phyloP scores from a whole-genome alignment of 164 flowering plant genomes.

The Stephania yunnanensis region DNA sequence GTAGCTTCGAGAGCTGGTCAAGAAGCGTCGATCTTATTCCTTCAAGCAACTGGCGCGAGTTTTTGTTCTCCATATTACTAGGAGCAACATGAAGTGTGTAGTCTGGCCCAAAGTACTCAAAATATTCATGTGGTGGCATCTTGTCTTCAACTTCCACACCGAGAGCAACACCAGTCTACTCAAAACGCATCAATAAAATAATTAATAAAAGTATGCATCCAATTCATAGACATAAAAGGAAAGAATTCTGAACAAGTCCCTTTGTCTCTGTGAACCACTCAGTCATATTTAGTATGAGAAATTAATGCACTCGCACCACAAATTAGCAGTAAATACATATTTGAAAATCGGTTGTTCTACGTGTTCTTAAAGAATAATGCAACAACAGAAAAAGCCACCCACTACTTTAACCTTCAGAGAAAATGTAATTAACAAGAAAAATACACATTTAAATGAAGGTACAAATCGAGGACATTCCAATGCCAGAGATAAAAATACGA shows the following conservation, averaged over 20 bases:
- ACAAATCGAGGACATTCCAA: too few species aligned
- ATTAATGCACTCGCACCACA: background rate
- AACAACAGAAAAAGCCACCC: too few species aligned
- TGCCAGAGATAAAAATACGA: too few species aligned
- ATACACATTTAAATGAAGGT: too few species aligned
- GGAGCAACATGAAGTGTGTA: constrained; percentile 84
- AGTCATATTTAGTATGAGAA: background rate
- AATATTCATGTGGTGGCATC: constrained; percentile 81
- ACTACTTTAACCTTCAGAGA: too few species aligned
- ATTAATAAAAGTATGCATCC: background rate
- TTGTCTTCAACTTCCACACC: constrained; percentile 77
- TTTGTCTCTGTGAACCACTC: background rate
- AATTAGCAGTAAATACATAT: background rate
- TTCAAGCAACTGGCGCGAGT: constrained; percentile 54
- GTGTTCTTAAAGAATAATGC: background rate
- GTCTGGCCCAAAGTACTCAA: constrained; percentile 84
- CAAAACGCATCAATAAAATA: constrained; percentile 7
- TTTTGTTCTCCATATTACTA: constrained; percentile 89
- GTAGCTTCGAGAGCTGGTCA: constrained; percentile 62
- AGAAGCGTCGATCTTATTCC: constrained; percentile 59
- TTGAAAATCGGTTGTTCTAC: background rate
- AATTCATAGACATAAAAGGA: background rate
- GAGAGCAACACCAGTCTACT: constrained; percentile 79
- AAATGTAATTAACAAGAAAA: too few species aligned
- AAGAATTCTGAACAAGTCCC: background rate